A percentile compares a stretch with the other conserved stretches of the same genome.
Conservation (phyloP, 768 basidiomycete species). For the Phanerodontia chrysosporium region DNA sequence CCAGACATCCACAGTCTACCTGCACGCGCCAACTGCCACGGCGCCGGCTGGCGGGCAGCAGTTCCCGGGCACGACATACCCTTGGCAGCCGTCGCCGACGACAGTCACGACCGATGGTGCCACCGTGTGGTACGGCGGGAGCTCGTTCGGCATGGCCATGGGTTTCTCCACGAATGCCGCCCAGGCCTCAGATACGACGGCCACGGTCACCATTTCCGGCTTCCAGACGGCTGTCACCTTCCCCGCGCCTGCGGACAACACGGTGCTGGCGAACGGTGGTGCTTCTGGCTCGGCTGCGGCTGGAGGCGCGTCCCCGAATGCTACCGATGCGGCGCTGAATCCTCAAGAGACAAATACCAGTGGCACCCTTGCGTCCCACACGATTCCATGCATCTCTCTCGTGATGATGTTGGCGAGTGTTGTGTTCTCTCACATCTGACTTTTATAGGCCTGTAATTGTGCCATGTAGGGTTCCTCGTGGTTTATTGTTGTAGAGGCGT, state of each 20-base stretch:
- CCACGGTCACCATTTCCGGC: neutral
- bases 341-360: neutral
- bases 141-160: neutral
- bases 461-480: neutral
- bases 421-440: neutral
- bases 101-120: neutral
- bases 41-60: neutral
- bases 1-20: neutral
- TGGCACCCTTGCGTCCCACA: neutral
- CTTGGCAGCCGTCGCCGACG: neutral
- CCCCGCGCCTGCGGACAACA: too few species aligned
- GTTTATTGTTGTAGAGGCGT: neutral
- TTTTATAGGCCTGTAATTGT: neutral
- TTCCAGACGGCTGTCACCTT: too few species aligned
- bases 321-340: neutral
- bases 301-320: neutral
- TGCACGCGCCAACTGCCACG: neutral
- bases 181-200: neutral
- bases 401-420: neutral
- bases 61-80: neutral
- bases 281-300: neutral
- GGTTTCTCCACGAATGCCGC: neutral
- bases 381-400: neutral
- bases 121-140: neutral
- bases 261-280: neutral